A percentile compares a stretch with the other conserved stretches of the same genome.
These are phyloP conservation scores for Colletotrichum orchidophilum DNA, from an alignment of 2,329 filamentous ascomycete species.

Conservation along the genomic window DNA sequence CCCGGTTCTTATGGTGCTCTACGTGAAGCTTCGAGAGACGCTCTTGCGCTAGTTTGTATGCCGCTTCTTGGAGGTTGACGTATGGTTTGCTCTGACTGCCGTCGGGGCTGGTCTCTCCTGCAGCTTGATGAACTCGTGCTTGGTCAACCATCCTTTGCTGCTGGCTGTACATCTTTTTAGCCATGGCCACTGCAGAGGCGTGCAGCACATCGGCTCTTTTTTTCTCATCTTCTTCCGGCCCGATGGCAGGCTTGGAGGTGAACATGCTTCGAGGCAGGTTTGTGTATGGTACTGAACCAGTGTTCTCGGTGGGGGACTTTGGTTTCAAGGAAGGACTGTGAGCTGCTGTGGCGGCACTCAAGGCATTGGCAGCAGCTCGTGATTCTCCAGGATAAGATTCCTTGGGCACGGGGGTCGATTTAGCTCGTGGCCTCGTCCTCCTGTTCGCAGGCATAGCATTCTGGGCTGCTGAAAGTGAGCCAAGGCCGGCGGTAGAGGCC, in stretches of 20 bases:
- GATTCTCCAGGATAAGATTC: conserved; percentile 64
- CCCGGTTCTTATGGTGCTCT: conserved; percentile 69
- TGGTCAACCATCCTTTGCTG: conserved; percentile 71
- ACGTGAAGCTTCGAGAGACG: conserved; percentile 82
- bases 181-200: conserved; percentile 89
- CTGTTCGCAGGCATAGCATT: conserved; percentile 70
- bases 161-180: conserved; percentile 81
- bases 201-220: conserved; percentile 77
- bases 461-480: conserved; percentile 79
- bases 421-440: conserved; percentile 68
- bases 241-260: conserved; percentile 77
- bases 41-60: conserved; percentile 86
- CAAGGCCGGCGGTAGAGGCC: conserved; percentile 45
- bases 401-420: conserved; percentile 65
- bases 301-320: conserved; percentile 62
- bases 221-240: conserved; percentile 77
- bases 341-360: conserved; percentile 77
- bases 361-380: conserved; percentile 72
- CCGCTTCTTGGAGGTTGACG: conserved; percentile 82
- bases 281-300: conserved; percentile 73
- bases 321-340: conserved; percentile 61
- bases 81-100: conserved; percentile 61
- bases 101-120: conserved; percentile 43
- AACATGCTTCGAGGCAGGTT: conserved; percentile 81
- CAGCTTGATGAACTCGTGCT: conserved; percentile 49